Evolutionary conservation across 805 yeast species (phyloP), one percentile per base, ranked within the genome.

Genomic region (Ogataea polymorpha): DNA sequence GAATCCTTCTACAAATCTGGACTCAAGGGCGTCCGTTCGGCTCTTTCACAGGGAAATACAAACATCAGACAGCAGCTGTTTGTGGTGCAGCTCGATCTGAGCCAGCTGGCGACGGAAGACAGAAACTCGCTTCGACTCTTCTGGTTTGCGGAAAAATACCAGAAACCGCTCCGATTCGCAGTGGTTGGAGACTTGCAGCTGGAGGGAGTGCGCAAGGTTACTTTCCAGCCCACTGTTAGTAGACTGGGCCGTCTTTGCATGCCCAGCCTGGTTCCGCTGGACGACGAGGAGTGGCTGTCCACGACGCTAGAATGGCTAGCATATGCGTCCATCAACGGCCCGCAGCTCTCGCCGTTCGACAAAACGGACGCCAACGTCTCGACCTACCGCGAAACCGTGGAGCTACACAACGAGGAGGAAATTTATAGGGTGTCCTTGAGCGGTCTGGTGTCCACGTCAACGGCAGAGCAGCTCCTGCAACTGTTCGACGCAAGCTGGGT

Each of bases 1-100:
- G 62, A 55, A 8, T 45, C 57, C 1, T 68, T 66, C 45, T 43
- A 50, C 23, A 45, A 48, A 26, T 54, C 67, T 1, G 74, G 74
- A 0, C 46, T 69, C 5, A 41, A 42, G 8, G 70, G 70, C 2
- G 50, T 41, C 12, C 41, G 42, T 30, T 51, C 68, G 2, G 48
- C 41, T 2, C 44, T 53, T 9, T 57, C 63, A 1, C 37, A 39
- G 12, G 63, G 61, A 2, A 55, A 57, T 33, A 51, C 40, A 32
- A 51, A 45, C 13, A 35, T 48, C 6, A 41, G 39, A 21, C 41
- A 33, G 10, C 51, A 53, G 33, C 36, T 59, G 52, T 61, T 41
- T 40, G 54, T 52, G 25, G 42, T 56, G 6, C 37, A 37, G 11
- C 51, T 61, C 18, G 53, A 56, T 32, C 32, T 63, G 28, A 10